Percentiles rank a stretch among this genome's conserved stretches.
Conservation (phyloP, 1,284 basidiomycete genomes). For the Irpex lacteus region DNA sequence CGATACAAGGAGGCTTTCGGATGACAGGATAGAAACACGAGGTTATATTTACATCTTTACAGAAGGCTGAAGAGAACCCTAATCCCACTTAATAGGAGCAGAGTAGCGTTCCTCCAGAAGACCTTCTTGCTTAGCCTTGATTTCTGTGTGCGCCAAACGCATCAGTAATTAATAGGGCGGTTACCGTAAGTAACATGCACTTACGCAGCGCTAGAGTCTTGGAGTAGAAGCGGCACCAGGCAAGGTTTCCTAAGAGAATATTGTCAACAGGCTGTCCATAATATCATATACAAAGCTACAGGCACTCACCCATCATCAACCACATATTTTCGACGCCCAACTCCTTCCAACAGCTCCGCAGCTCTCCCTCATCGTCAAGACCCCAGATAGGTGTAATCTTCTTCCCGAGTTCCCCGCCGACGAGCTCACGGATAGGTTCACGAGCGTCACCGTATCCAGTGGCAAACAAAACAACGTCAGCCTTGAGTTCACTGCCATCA, state of each 20-base stretch:
- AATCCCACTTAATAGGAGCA: slow-evolving; percentile 5
- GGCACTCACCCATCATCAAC: slow-evolving; percentile 26
- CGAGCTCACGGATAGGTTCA: slow-evolving; percentile 37
- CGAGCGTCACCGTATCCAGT: slow-evolving; percentile 33
- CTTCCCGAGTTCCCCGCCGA: slow-evolving; percentile 12
- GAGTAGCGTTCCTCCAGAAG: slow-evolving; percentile 16
- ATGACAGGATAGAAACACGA: too few species aligned
- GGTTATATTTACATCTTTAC: too few species aligned
- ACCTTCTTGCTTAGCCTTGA: slow-evolving; percentile 23
- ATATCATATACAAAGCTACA: too few species aligned
- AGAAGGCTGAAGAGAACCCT: too few species aligned
- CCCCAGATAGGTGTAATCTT: slow-evolving; percentile 16
- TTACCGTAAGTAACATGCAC: slow-evolving; percentile 13
- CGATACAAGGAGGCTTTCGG: too few species aligned
- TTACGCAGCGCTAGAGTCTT: slow-evolving; percentile 38
- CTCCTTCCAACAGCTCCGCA: slow-evolving; percentile 26
- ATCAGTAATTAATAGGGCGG: too few species aligned
- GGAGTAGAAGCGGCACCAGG: slow-evolving; percentile 36
- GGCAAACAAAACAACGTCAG: slow-evolving; percentile 28
- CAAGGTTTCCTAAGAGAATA: slow-evolving; percentile 28
- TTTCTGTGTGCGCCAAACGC: slow-evolving; percentile 14
- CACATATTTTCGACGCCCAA: slow-evolving; percentile 26
- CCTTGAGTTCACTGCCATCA: slow-evolving; percentile 23
- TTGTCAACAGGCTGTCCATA: too few species aligned
- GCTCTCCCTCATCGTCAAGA: slow-evolving; percentile 21